phyloP scores from a whole-genome alignment of 768 basidiomycete genomes.

The Omphalotus guepiniiformis region DNA sequence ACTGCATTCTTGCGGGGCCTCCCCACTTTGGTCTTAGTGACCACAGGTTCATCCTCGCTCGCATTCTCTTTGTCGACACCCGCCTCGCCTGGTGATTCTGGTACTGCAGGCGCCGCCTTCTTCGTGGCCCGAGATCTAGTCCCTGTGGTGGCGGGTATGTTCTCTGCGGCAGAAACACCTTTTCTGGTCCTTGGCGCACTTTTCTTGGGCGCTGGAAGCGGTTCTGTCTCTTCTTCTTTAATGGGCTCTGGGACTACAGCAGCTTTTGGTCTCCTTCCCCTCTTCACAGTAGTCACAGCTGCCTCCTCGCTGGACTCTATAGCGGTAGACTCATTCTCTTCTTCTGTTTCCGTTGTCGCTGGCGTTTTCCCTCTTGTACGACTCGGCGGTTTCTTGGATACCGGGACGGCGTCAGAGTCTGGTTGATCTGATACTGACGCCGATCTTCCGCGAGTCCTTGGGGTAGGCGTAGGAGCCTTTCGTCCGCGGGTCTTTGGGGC shows the following conservation, averaged over 20 bases:
- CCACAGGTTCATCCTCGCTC: neutral
- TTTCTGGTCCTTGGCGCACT: neutral
- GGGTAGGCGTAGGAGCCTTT: too few species aligned
- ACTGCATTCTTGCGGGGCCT: constrained; percentile 1
- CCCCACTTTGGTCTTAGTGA: constrained; percentile 4
- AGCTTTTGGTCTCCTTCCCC: constrained; percentile 4
- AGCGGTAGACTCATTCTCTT: neutral
- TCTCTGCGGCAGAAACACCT: neutral
- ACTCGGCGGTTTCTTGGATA: neutral
- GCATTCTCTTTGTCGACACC: constrained; percentile 7
- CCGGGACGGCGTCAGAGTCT: neutral
- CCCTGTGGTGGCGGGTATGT: neutral
- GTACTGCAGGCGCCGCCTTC: neutral
- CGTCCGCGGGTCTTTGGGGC: neutral
- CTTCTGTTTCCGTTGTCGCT: constrained; percentile 1
- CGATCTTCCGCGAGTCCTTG: neutral
- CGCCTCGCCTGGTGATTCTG: neutral
- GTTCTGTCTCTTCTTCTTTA: constrained; percentile 7
- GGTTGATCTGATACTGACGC: constrained; percentile 1
- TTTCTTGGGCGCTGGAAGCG: neutral
- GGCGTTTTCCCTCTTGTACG: constrained; percentile 1
- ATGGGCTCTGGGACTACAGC: constrained; percentile 3
- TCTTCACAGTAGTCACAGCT: constrained; percentile 1
- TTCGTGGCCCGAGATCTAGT: neutral
- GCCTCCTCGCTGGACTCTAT: neutral